Evolutionary conservation across 192 early-diverging fungal genomes (phyloP), one percentile per base, ranked within the genome.

Genomic region (Phlyctochytrium planicorne): DNA sequence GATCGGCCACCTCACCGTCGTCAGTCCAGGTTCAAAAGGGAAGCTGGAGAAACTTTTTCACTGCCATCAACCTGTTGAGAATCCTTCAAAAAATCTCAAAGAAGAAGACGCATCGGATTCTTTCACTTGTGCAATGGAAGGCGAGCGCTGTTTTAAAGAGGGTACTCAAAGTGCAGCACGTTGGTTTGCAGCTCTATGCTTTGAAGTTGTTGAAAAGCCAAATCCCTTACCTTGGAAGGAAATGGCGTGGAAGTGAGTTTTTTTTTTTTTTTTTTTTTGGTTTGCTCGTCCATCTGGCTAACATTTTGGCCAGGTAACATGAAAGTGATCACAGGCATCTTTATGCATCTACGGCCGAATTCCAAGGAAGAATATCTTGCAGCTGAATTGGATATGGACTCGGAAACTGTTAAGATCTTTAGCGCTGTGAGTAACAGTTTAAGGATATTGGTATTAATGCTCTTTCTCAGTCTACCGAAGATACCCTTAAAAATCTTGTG

Each of bases 91-190:
- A 91, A 71, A 59, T 94, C 34, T 91, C 91, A 0, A 93, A 92
- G 67, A 71, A 78, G 59, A 93, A 93, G 63, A 82, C 83, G 0
- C 90, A 93, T 59, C 80, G 93, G 3, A 78, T 93, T 25, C 57
- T 92, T 50, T 80, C 91, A 3, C 61, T 94, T 10, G 90, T 94
- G 0, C 91, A 93, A 65, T 93, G 91, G 82, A 94, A 93, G 69
- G 87, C 90, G 34, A 86, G 83, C 75, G 88, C 91, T 1, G 89
- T 94, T 25, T 66, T 94, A 27, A 94, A 93, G 68, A 69, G 89
- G 34, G 74, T 93, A 2, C 60, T 93, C 1, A 92, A 90, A 72
- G 84, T 94, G 10, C 78, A 85, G 3, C 84, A 90, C 70, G 77
- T 81, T 3, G 76, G 77, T 17, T 64, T 91, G 2, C 87, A 90